Evolutionary conservation across 2,329 filamentous ascomycete genomes (phyloP).

Genomic region (Botryosphaeria dothidea): DNA sequence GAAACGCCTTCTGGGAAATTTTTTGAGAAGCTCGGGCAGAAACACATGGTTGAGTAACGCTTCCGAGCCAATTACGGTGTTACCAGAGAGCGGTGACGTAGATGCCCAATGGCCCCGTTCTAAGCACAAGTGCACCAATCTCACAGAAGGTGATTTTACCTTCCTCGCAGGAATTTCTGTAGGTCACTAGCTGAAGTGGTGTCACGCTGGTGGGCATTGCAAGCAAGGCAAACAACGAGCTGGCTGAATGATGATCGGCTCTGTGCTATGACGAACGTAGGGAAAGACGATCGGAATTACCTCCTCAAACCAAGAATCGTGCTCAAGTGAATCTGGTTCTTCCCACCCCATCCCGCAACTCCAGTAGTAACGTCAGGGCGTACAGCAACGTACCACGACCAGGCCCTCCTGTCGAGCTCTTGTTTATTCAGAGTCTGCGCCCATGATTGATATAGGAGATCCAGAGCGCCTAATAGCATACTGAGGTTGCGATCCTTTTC

Average conservation of each 20-base stretch:
- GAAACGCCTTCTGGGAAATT: not conserved
- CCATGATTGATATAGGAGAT: conserved; percentile 76
- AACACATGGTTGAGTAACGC: not conserved
- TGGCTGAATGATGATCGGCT: not conserved
- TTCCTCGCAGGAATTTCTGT: not conserved
- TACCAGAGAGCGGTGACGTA: not conserved
- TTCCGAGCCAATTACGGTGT: not conserved
- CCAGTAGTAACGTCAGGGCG: conserved; percentile 75
- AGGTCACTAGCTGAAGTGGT: not conserved
- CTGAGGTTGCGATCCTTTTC: conserved; percentile 72
- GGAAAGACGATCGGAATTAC: not conserved
- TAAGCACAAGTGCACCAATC: not conserved
- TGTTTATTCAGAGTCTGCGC: conserved; percentile 58
- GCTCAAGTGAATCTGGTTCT: conserved; percentile 66
- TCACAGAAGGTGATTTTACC: not conserved
- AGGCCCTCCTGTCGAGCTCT: conserved; percentile 75
- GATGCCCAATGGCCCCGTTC: not conserved
- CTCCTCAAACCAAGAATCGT: conserved; percentile 52
- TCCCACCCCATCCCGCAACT: conserved; percentile 79
- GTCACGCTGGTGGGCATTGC: not conserved
- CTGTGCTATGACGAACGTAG: not conserved
- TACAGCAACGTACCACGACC: conserved; percentile 78
- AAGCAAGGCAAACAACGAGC: not conserved
- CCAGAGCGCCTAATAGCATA: conserved; percentile 68
- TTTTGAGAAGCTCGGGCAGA: not conserved